Evolutionary conservation across 1,284 basidiomycete genomes (phyloP).

Genomic region (Irpex sp.): DNA sequence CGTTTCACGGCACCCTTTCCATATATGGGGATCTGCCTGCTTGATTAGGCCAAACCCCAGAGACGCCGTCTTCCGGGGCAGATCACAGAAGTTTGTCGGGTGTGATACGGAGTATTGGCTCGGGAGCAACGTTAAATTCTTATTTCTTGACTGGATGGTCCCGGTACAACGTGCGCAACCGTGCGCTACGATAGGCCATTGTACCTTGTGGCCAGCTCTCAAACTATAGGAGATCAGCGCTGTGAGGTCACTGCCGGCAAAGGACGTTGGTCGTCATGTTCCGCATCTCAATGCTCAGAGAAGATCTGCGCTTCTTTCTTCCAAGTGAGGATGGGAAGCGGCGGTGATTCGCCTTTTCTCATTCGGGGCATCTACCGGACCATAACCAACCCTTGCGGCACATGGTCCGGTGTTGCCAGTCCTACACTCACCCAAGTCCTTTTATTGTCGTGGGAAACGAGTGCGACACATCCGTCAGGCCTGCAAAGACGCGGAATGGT

Average conservation of each 20-base stretch:
- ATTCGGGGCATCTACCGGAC: neutral
- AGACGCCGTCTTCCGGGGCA: neutral
- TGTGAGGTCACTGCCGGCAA: neutral
- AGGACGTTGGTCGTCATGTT: too few relatives aligned
- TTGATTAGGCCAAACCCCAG: neutral
- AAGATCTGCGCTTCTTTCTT: neutral
- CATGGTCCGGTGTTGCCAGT: neutral
- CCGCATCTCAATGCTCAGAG: neutral
- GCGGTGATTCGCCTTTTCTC: neutral
- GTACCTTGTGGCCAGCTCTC: neutral
- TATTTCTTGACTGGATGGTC: neutral
- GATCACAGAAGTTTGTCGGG: neutral
- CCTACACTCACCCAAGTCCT: neutral
- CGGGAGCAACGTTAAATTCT: neutral
- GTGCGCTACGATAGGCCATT: neutral
- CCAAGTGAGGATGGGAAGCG: neutral
- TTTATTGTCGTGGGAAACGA: neutral
- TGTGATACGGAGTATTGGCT: neutral
- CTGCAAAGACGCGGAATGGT: too few relatives aligned
- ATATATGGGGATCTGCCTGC: neutral
- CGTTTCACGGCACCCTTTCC: neutral
- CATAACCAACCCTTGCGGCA: too few relatives aligned
- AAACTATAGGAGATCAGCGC: neutral
- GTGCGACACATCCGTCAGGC: neutral
- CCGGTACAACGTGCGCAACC: neutral